Evolutionary conservation across 805 yeast species (phyloP), one percentile per base, ranked within the genome.

Genomic region (Zygoascus tannicola): DNA sequence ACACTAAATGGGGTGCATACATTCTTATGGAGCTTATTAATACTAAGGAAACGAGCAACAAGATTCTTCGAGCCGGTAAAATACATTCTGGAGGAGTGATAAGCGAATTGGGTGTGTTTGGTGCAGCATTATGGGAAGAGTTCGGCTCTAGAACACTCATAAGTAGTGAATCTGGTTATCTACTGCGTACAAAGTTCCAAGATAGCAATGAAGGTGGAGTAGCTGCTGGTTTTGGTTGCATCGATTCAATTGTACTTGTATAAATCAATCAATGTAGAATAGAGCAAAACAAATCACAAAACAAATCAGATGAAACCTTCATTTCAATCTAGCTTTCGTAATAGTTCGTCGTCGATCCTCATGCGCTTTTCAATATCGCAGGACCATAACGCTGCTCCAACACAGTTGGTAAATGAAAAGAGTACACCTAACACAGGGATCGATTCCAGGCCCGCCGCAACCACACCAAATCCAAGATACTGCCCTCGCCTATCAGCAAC

Each of bases 191-290:
- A 0, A 92, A 92, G 62, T 77, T 87, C 45, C 81, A 85, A 51
- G 68, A 81, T 3, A 82, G 94, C 43, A 80, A 92, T 63, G 99
- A 92, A 67, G 98, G 98, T 32, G 99, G 99, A 33, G 97, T 92
- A 28, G 97, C 97, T 19, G 98, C 98, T 14, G 99, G 99, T 1
- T 90, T 85, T 64, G 99, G 97, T 4, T 87, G 97, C 63, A 85
- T 92, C 34, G 98, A 92, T 63, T 83, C 87, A 56, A 71, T 87
- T 32, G 76, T 78, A 48, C 65, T 85, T 35, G 51, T 57, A 14
- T 32, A 45, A 35, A 8, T 12, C 33, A 36, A 7, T 33, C 19
- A 18, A 36, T 16, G 10, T 8, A 18, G n/a, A n/a, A n/a, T n/a
- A n/a, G n/a, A n/a, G n/a, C n/a, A n/a, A n/a, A n/a, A n/a, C n/a